These are phyloP conservation scores for Cicer judaicum DNA, from an alignment of 306 rosid genomes.

Conservation along the genomic window DNA sequence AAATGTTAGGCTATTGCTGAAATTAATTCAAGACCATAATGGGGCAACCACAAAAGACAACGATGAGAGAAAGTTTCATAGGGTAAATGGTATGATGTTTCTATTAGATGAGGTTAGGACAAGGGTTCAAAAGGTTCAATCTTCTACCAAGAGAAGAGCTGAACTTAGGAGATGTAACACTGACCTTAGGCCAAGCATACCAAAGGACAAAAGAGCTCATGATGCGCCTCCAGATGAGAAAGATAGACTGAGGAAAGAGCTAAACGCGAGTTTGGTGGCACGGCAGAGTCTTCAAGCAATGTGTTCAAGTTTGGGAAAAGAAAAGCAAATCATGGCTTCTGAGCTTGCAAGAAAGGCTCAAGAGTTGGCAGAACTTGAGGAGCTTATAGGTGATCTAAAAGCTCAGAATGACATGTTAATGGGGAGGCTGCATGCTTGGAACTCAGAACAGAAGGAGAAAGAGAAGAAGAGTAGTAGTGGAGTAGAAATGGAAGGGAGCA, in stretches of 20 bases:
- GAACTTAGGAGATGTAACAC: constrained; percentile 83
- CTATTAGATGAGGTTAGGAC: constrained; percentile 74
- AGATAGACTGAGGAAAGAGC: constrained; percentile 74
- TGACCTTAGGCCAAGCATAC: constrained; percentile 62
- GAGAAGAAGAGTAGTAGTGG: constrained; percentile 49
- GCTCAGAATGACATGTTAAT: constrained; percentile 74
- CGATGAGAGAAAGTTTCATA: constrained; percentile 63
- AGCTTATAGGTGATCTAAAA: constrained; percentile 66
- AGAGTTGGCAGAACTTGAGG: constrained; percentile 73
- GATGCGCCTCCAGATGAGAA: constrained; percentile 74
- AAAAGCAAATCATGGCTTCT: constrained; percentile 86
- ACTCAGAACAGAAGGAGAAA: constrained; percentile 56
- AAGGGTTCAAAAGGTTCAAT: constrained; percentile 65
- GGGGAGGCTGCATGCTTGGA: constrained; percentile 62
- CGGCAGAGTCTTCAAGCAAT: constrained; percentile 82
- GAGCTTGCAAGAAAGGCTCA: constrained; percentile 88
- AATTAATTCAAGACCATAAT: constrained; percentile 78
- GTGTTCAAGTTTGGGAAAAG: constrained; percentile 94
- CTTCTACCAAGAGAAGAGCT: constrained; percentile 52
- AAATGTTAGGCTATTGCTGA: constrained; percentile 70
- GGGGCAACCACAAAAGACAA: constrained; percentile 61
- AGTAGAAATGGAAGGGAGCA: constrained; percentile 56
- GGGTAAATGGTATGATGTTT: constrained; percentile 79
- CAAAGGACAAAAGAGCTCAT: constrained; percentile 57
- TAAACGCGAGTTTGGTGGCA: constrained; percentile 69